Evolutionary conservation across 257 asterid genomes (phyloP).

Genomic region (Nicotiana tomentosiformis): DNA sequence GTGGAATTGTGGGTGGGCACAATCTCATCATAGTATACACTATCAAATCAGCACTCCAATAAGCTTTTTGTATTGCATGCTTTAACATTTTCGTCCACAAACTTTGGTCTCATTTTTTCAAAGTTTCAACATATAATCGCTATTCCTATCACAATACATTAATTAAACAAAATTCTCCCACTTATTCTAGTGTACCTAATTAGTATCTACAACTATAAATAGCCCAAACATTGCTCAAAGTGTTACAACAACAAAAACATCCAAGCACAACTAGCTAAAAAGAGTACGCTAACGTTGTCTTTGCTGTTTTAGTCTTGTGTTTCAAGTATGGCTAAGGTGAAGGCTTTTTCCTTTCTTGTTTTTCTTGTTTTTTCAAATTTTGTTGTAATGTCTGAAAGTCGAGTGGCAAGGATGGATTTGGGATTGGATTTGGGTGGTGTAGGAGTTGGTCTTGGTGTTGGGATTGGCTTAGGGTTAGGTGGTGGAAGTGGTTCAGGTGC

Average conservation of each 20-base stretch:
- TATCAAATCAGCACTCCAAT: background rate
- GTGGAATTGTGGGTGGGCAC: conserved; percentile 5
- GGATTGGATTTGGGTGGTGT: conserved; percentile 24
- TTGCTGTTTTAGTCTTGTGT: background rate
- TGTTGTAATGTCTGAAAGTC: conserved; percentile 16
- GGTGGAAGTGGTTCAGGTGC: conserved; percentile 28
- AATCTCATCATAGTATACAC: conserved; percentile 4
- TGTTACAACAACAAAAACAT: background rate
- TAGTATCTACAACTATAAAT: conserved; percentile 8
- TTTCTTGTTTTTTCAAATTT: conserved; percentile 15
- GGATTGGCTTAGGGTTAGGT: conserved; percentile 29
- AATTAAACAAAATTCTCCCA: background rate
- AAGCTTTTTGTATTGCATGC: conserved; percentile 8
- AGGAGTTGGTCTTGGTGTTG: conserved; percentile 28
- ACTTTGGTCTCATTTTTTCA: background rate
- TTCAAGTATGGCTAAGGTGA: conserved; percentile 9
- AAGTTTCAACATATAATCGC: background rate
- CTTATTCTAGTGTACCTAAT: background rate
- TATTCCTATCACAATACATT: background rate
- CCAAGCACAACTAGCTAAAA: background rate
- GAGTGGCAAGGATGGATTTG: conserved; percentile 27
- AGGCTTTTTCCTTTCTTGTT: conserved; percentile 11
- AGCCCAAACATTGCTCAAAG: background rate
- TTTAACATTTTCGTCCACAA: background rate
- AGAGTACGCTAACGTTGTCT: background rate